phyloP scores from a whole-genome alignment of 257 asterid genomes.

The Marsdenia floribunda region DNA sequence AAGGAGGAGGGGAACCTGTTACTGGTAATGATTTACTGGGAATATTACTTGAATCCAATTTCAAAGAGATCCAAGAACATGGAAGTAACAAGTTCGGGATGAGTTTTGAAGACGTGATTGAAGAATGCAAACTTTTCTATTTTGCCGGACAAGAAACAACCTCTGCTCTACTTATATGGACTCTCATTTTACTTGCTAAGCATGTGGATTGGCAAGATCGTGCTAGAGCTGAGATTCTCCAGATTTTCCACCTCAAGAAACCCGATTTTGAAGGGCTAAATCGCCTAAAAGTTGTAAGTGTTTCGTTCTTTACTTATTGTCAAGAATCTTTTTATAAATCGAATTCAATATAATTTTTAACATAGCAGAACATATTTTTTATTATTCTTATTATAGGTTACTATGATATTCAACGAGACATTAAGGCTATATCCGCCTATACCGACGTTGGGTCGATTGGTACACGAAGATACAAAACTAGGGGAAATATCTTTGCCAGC shows the following conservation, averaged over 20 bases:
- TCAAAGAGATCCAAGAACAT: constrained; percentile 14
- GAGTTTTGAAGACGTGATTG: constrained; percentile 20
- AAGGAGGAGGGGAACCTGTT: constrained; percentile 5
- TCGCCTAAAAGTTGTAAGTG: constrained; percentile 38
- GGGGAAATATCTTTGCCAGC: constrained; percentile 28
- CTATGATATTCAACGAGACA: constrained; percentile 38
- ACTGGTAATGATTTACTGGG: constrained; percentile 17
- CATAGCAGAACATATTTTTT: too few species aligned
- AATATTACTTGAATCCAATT: constrained; percentile 20
- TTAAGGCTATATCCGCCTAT: constrained; percentile 34
- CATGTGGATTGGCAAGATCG: constrained; percentile 39
- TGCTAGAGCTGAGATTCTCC: constrained; percentile 40
- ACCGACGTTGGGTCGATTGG: constrained; percentile 9
- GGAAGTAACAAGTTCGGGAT: constrained; percentile 12
- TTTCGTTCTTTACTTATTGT: too few species aligned
- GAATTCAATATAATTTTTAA: too few species aligned
- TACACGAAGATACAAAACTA: constrained; percentile 24
- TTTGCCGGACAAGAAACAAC: constrained; percentile 48
- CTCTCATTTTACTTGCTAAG: constrained; percentile 28
- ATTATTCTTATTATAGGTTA: constrained; percentile 16
- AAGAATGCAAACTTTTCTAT: constrained; percentile 50
- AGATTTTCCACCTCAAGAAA: constrained; percentile 18
- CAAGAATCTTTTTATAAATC: too few species aligned
- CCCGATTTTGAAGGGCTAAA: constrained; percentile 30
- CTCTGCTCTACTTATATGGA: constrained; percentile 33